phyloP scores from a whole-genome alignment of 148 eudicot genomes.

The Gaultheria prostrata region DNA sequence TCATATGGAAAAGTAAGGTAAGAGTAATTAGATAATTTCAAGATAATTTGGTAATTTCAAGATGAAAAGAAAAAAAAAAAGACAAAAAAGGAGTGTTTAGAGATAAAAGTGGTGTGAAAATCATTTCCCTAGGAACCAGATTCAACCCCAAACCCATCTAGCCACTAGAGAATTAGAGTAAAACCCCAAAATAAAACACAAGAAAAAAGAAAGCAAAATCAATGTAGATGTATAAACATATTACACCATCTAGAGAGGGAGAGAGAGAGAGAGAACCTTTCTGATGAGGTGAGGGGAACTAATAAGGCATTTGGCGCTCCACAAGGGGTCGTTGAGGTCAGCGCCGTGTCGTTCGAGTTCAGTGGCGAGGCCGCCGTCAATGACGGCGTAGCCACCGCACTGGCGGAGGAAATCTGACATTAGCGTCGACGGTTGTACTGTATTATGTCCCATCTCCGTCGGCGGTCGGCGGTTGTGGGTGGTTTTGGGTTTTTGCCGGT shows the following conservation, averaged over 20 bases:
- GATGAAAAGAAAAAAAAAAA: no score
- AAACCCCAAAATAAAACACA: neutral
- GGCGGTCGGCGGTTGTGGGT: neutral
- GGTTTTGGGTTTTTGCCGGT: neutral
- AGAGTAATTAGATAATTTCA: no score
- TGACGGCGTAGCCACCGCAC: conserved; percentile 69
- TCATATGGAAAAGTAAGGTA: no score
- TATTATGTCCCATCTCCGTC: conserved; percentile 24
- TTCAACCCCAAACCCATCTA: neutral
- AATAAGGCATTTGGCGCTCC: conserved; percentile 95
- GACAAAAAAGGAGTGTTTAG: no score
- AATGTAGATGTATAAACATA: neutral
- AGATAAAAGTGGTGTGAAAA: no score
- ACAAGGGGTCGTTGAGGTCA: conserved; percentile 86
- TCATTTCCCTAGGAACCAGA: no score
- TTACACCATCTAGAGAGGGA: neutral
- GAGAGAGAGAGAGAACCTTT: conserved; percentile 12
- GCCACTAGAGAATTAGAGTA: no score
- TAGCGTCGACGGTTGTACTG: conserved; percentile 19
- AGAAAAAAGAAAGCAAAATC: no score
- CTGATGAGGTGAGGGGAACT: conserved; percentile 80
- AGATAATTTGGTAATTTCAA: no score
- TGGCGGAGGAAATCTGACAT: conserved; percentile 52
- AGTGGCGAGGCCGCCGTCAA: conserved; percentile 97
- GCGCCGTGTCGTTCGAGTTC: conserved; percentile 91